Evolutionary conservation across 2,329 filamentous ascomycete species (phyloP), one percentile per base, ranked within the genome.

Genomic region (Aspergillus fumigatiaffinis): DNA sequence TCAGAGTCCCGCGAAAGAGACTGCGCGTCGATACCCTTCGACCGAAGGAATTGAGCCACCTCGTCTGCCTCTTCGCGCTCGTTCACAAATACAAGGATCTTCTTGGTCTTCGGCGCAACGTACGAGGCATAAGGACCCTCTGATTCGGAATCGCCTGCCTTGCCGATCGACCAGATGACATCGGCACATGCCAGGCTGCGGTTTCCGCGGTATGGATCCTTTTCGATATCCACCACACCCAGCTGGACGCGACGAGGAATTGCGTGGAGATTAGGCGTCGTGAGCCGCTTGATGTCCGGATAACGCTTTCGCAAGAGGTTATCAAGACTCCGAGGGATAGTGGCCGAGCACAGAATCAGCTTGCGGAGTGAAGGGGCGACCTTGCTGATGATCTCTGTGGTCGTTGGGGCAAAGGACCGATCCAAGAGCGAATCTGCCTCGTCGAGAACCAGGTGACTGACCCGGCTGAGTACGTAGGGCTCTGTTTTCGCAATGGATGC

Each of bases 361-460:
- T 96, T 90, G 69, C 91, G 85, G 50, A 97, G 77, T 0, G 91
- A 94, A 0, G 93, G 91, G 6, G 86, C 83, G 1, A 88, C 85
- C 57, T 89, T 88, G 68, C 96, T 90, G 62, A 99, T 83, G 63
- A 99, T 90, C 55, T 85, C 83, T 10, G 85, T 89, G 0, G 94
- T 97, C 25, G 88, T 87, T 1, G 91, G 87, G 3, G 89, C 84
- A 78, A 99, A 99, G 58, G 91, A 95, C 57, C 92, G 89, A 76
- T 99, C 95, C 64, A 99, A 85, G 9, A 99, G 85, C 3, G 92
- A 97, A 76, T 99, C 94, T 1, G 95, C 95, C 79, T 99, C 95
- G 71, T 99, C 95, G 51, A 96, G 82, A 58, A 99, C 84, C 10
- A 99, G 82, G 71, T 97, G 91, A 1, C 85, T 87, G 57, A 97